Evolutionary conservation across 805 yeast genomes (phyloP).

Genomic region (Yamadazyma paraphyllophila): DNA sequence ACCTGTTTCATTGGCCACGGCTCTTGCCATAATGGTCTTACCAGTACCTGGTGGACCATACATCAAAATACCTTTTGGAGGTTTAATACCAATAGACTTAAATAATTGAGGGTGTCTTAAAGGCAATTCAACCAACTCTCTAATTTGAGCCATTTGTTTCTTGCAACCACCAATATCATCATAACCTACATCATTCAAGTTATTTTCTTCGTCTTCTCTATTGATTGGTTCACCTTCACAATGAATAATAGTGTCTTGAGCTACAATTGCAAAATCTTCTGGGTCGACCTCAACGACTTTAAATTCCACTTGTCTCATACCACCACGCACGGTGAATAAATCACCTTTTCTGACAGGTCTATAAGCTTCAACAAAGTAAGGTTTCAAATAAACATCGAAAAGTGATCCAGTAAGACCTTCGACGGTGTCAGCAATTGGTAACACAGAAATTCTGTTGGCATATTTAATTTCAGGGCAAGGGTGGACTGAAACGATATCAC

Average conservation of each 20-base stretch:
- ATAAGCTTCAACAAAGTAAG: conserved; percentile 97
- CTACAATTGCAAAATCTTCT: conserved; percentile 94
- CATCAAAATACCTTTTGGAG: conserved; percentile 97
- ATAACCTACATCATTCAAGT: conserved; percentile 94
- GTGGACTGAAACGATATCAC: conserved; percentile 86
- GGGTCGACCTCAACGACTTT: conserved; percentile 98
- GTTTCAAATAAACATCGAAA: conserved; percentile 94
- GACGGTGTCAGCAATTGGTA: conserved; percentile 97
- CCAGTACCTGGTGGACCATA: conserved; percentile 99
- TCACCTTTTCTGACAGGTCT: conserved; percentile 98
- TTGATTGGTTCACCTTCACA: conserved; percentile 99
- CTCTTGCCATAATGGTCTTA: conserved; percentile 98
- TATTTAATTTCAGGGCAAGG: conserved; percentile 98
- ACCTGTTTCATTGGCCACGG: conserved; percentile 99
- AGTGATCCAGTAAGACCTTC: conserved; percentile 97
- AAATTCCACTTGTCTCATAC: conserved; percentile 99
- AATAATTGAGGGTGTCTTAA: conserved; percentile 97
- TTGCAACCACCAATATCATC: conserved; percentile 99
- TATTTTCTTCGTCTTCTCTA: conserved; percentile 97
- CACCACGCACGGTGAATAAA: conserved; percentile 93
- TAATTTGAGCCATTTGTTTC: conserved; percentile 98
- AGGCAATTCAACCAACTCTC: conserved; percentile 97
- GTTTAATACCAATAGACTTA: conserved; percentile 97
- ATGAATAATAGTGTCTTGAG: conserved; percentile 97
- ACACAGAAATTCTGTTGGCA: conserved; percentile 88